Conservation (phyloP, 352 stramenopile species). For the Aphanomyces stellatus region DNA sequence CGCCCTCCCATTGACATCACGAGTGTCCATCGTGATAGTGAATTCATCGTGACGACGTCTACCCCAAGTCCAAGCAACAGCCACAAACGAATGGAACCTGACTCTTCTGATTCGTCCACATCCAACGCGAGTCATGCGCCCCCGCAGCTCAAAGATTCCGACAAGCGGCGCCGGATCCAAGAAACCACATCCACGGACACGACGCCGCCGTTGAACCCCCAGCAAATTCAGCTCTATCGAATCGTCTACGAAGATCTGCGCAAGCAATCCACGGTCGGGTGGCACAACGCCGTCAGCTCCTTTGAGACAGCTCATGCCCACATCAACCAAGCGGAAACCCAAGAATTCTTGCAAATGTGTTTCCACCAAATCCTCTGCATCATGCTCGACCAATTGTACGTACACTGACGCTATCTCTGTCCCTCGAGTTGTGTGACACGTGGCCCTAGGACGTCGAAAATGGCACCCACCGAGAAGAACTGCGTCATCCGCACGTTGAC, state of each 20-base stretch:
- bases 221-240: slow-evolving; percentile 75
- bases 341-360: slow-evolving; percentile 65
- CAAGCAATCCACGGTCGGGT: slow-evolving; percentile 83
- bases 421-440: slow-evolving; percentile 15
- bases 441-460: slow-evolving; percentile 67
- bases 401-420: slow-evolving; percentile 14
- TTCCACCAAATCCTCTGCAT: slow-evolving; percentile 81
- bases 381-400: slow-evolving; percentile 86
- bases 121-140: slow-evolving; percentile 1
- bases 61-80: slow-evolving; percentile 18
- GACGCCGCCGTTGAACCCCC: slow-evolving; percentile 26
- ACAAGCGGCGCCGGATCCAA: slow-evolving; percentile 22
- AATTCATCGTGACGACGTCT: slow-evolving; percentile 17
- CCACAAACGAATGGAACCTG: slow-evolving; percentile 21
- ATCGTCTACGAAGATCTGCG: slow-evolving; percentile 78
- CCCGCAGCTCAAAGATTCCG: slow-evolving; percentile 39
- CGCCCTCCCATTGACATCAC: slow-evolving; percentile 14
- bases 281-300: slow-evolving; percentile 83
- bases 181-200: not conserved
- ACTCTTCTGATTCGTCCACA: slow-evolving; percentile 8
- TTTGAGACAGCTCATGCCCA: slow-evolving; percentile 64
- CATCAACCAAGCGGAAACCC: slow-evolving; percentile 58
- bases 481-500: slow-evolving; percentile 75
- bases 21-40: slow-evolving; percentile 17
- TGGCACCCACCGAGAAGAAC: slow-evolving; percentile 76